These are phyloP conservation scores for Debaryomyces sp. DNA, from an alignment of 1,139 yeast genomes.

Conservation along the genomic window DNA sequence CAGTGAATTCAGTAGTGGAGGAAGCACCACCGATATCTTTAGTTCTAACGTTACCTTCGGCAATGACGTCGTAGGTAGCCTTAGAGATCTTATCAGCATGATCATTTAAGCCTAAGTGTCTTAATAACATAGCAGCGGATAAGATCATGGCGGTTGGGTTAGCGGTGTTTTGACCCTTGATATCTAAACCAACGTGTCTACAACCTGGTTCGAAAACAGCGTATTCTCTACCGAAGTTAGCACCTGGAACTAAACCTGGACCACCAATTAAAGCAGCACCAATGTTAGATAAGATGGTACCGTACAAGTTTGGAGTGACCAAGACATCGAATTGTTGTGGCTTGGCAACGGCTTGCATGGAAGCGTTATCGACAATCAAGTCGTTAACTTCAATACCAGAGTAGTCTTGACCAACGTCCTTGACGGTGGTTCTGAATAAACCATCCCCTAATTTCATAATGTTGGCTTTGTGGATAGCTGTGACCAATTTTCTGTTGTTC, in stretches of 20 bases:
- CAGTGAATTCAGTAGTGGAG: constrained; percentile 92
- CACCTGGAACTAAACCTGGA: constrained; percentile 98
- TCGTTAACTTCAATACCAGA: constrained; percentile 84
- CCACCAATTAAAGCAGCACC: constrained; percentile 99
- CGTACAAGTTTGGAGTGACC: constrained; percentile 98
- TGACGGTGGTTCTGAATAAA: constrained; percentile 91
- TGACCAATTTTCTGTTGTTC: constrained; percentile 89
- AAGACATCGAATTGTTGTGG: constrained; percentile 98
- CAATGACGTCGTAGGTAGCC: constrained; percentile 88
- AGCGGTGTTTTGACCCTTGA: constrained; percentile 91
- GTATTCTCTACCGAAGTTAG: constrained; percentile 95
- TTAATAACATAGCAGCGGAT: constrained; percentile 86
- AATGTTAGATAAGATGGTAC: constrained; percentile 94
- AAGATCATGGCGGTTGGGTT: constrained; percentile 98
- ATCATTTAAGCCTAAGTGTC: constrained; percentile 87
- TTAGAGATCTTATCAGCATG: constrained; percentile 83
- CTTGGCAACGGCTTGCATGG: constrained; percentile 98
- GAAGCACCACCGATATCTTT: constrained; percentile 87
- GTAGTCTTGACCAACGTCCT: constrained; percentile 88
- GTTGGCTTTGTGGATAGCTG: constrained; percentile 98
- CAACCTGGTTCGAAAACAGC: constrained; percentile 99
- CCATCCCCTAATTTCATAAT: constrained; percentile 99
- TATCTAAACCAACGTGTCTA: constrained; percentile 98
- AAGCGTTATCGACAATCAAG: constrained; percentile 97
- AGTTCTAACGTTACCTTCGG: constrained; percentile 81